Evolutionary conservation across 306 rosid genomes (phyloP).

Genomic region (Herpetospermum pedunculosum): DNA sequence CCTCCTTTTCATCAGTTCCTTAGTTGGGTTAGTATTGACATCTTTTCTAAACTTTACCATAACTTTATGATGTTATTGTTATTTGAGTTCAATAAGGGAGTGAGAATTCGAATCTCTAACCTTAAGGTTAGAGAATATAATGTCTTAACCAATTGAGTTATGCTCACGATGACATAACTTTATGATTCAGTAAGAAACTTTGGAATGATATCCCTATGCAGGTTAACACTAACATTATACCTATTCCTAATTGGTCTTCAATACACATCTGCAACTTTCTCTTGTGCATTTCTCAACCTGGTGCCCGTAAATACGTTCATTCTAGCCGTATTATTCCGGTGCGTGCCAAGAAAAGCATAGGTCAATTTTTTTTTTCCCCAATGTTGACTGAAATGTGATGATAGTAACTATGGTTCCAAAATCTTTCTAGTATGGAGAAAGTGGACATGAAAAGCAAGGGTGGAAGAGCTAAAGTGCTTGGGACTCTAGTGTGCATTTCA

Average conservation of each 20-base stretch:
- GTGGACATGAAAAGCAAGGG: slow-evolving; percentile 41
- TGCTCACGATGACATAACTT: not conserved
- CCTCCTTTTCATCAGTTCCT: slow-evolving; percentile 60
- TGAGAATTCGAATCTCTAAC: too few relatives aligned
- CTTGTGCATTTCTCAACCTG: slow-evolving; percentile 83
- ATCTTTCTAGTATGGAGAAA: slow-evolving; percentile 53
- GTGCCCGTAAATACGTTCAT: slow-evolving; percentile 78
- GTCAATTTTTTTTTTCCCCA: not conserved
- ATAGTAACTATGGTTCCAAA: slow-evolving; percentile 1
- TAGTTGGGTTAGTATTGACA: slow-evolving; percentile 49
- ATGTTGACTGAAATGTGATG: slow-evolving; percentile 2
- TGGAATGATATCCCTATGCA: slow-evolving; percentile 15
- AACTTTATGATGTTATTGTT: not conserved
- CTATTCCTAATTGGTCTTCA: slow-evolving; percentile 65
- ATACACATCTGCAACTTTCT: slow-evolving; percentile 60
- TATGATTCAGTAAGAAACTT: not conserved
- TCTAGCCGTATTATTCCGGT: slow-evolving; percentile 73
- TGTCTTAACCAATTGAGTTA: not conserved
- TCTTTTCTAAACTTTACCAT: not conserved
- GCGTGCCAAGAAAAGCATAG: slow-evolving; percentile 3
- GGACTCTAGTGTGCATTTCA: slow-evolving; percentile 39
- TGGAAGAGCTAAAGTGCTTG: slow-evolving; percentile 59
- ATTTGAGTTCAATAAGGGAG: not conserved
- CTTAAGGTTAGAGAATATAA: too few relatives aligned
- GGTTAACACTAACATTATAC: slow-evolving; percentile 55